Evolutionary conservation across 2,329 filamentous ascomycete genomes (phyloP).

Genomic region (Neoarthrinium moseri): DNA sequence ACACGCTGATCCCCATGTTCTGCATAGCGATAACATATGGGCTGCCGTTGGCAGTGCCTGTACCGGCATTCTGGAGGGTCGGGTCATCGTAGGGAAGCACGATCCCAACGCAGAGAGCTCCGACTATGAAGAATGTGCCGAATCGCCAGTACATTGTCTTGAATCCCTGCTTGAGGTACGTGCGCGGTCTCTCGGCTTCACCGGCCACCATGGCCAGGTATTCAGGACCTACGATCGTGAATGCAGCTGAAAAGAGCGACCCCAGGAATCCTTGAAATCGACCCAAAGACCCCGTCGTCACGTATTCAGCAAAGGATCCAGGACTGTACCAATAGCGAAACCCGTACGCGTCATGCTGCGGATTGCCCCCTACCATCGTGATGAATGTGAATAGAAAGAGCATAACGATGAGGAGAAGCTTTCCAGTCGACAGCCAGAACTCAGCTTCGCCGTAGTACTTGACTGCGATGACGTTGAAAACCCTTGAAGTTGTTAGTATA

Average conservation of each 20-base stretch:
- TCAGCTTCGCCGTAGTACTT: slow-evolving; percentile 56
- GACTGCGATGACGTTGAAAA: slow-evolving; percentile 29
- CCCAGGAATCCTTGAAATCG: slow-evolving; percentile 64
- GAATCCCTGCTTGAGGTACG: slow-evolving; percentile 60
- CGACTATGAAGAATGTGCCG: slow-evolving; percentile 64
- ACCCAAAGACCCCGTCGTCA: slow-evolving; percentile 60
- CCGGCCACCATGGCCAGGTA: slow-evolving; percentile 52
- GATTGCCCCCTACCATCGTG: slow-evolving; percentile 77
- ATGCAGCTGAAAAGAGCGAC: slow-evolving; percentile 54
- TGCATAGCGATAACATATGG: slow-evolving; percentile 57
- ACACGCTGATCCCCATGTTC: slow-evolving; percentile 47
- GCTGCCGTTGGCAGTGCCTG: slow-evolving; percentile 53
- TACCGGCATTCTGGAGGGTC: slow-evolving; percentile 46
- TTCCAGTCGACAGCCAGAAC: slow-evolving; percentile 65
- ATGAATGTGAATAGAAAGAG: slow-evolving; percentile 76
- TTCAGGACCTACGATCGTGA: slow-evolving; percentile 61
- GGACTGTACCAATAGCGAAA: slow-evolving; percentile 67
- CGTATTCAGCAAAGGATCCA: slow-evolving; percentile 60
- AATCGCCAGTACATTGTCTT: slow-evolving; percentile 67
- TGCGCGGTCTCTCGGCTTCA: slow-evolving; percentile 57
- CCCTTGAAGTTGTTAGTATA: slow-evolving; percentile 13
- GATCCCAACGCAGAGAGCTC: slow-evolving; percentile 62
- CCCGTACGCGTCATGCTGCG: slow-evolving; percentile 64
- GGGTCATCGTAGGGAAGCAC: slow-evolving; percentile 61
- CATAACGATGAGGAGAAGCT: slow-evolving; percentile 65